phyloP scores from a whole-genome alignment of 1,284 basidiomycete species.

The Ustilago shanxiensis region DNA sequence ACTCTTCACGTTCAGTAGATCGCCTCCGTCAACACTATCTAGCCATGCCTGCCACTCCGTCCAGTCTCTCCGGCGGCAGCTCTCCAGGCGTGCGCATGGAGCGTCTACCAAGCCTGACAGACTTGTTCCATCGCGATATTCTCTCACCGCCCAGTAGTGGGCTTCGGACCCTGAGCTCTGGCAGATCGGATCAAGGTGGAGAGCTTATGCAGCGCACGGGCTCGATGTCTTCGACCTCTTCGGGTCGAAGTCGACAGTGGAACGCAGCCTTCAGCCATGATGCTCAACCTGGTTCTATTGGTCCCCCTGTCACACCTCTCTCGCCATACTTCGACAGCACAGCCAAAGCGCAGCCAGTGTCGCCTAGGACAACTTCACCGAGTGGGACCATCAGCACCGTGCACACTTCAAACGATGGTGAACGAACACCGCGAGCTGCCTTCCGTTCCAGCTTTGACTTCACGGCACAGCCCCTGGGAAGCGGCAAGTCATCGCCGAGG shows the following conservation, averaged over 20 bases:
- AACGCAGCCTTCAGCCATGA: constrained; percentile 20
- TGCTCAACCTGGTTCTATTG: constrained; percentile 16
- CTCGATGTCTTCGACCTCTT: constrained; percentile 36
- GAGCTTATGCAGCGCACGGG: constrained; percentile 22
- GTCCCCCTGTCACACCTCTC: constrained; percentile 38
- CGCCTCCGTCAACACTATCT: constrained; percentile 38
- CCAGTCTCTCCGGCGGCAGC: constrained; percentile 27
- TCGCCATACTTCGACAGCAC: constrained; percentile 28
- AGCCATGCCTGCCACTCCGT: constrained; percentile 31
- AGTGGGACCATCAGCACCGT: neutral
- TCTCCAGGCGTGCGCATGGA: constrained; percentile 24
- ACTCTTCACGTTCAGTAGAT: constrained; percentile 32
- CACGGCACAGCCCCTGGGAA: neutral
- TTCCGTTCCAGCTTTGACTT: constrained; percentile 23
- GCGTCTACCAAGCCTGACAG: constrained; percentile 39
- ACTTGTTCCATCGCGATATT: constrained; percentile 42
- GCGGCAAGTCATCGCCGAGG: constrained; percentile 2
- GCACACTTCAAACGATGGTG: constrained; percentile 15
- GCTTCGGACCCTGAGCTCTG: constrained; percentile 11
- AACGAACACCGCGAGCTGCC: constrained; percentile 29
- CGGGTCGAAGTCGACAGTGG: constrained; percentile 21
- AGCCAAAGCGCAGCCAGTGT: constrained; percentile 4
- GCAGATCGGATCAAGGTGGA: constrained; percentile 15
- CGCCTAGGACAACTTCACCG: constrained; percentile 15
- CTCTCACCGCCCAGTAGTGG: constrained; percentile 36